Percentiles rank a stretch among this genome's conserved stretches.
Evolutionary conservation across 148 eudicot species (phyloP).

Genomic region (Arbutus unedo): DNA sequence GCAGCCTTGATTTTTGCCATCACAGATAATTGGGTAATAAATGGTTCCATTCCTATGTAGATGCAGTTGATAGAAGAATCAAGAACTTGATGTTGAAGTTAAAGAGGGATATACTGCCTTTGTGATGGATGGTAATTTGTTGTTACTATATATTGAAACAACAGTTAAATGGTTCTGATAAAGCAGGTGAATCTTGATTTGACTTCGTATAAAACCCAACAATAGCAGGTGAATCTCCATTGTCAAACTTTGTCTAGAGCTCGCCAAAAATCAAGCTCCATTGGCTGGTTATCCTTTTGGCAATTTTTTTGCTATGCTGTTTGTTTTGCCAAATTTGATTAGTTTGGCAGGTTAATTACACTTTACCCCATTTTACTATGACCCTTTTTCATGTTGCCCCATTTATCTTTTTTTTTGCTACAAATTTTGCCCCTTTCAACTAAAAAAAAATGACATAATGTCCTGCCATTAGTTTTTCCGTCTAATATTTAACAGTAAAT

Average conservation of each 20-base stretch:
- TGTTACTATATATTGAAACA: background rate
- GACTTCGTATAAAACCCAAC: background rate
- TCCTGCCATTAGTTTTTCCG: too few relatives aligned
- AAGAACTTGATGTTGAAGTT: conserved; percentile 9
- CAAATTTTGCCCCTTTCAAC: too few relatives aligned
- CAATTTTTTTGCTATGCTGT: background rate
- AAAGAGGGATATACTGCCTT: conserved; percentile 7
- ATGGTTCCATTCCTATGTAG: background rate
- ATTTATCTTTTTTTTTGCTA: too few relatives aligned
- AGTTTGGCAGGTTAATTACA: too few relatives aligned
- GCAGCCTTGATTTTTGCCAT: conserved; percentile 33
- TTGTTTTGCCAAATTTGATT: background rate
- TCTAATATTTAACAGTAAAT: too few relatives aligned
- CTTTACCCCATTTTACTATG: too few relatives aligned
- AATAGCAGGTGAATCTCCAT: too few relatives aligned
- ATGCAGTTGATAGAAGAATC: conserved; percentile 5
- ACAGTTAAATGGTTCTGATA: conserved; percentile 6
- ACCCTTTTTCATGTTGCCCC: too few relatives aligned
- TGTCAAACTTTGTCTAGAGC: background rate
- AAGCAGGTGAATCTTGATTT: background rate
- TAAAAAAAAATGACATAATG: too few relatives aligned
- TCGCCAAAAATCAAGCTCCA: background rate
- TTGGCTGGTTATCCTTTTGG: background rate
- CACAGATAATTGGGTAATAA: conserved; percentile 4
- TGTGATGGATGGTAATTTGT: background rate